Evolutionary conservation across 1,284 basidiomycete genomes (phyloP).

Genomic region (Exobasidium cylindrosporum): DNA sequence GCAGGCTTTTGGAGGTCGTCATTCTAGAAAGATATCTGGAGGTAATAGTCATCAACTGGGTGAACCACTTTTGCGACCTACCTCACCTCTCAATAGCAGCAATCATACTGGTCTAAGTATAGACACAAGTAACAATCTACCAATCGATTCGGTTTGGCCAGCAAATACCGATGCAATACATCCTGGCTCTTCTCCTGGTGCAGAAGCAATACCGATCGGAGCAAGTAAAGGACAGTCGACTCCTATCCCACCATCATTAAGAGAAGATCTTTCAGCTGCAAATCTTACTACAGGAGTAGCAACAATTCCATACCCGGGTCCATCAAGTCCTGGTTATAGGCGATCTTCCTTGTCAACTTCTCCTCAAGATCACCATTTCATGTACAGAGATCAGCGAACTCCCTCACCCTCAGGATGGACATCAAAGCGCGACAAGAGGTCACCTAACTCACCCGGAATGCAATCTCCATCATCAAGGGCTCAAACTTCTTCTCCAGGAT

Average conservation of each 20-base stretch:
- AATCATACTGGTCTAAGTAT: not conserved
- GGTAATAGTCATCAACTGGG: not conserved
- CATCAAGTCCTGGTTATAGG: slow-evolving; percentile 16
- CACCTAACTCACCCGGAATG: not conserved
- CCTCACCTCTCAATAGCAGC: slow-evolving; percentile 18
- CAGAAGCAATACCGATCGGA: slow-evolving; percentile 14
- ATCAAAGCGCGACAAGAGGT: slow-evolving; percentile 4
- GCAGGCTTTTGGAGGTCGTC: slow-evolving; percentile 29
- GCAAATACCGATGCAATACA: not conserved
- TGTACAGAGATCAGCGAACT: not conserved
- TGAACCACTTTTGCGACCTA: not conserved
- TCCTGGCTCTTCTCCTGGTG: slow-evolving; percentile 4
- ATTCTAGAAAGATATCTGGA: slow-evolving; percentile 14
- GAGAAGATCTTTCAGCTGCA: not conserved
- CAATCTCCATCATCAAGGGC: not conserved
- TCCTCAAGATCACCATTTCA: not conserved
- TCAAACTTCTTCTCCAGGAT: not conserved
- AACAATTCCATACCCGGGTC: slow-evolving; percentile 25
- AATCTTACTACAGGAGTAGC: slow-evolving; percentile 23
- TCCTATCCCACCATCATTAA: slow-evolving; percentile 12
- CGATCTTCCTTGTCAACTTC: not conserved
- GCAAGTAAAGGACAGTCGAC: not conserved
- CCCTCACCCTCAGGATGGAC: slow-evolving; percentile 1
- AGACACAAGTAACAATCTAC: slow-evolving; percentile 27
- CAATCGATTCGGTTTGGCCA: slow-evolving; percentile 45